Conservation (phyloP, 2,329 filamentous ascomycete species). For the Thelonectria rubi region DNA sequence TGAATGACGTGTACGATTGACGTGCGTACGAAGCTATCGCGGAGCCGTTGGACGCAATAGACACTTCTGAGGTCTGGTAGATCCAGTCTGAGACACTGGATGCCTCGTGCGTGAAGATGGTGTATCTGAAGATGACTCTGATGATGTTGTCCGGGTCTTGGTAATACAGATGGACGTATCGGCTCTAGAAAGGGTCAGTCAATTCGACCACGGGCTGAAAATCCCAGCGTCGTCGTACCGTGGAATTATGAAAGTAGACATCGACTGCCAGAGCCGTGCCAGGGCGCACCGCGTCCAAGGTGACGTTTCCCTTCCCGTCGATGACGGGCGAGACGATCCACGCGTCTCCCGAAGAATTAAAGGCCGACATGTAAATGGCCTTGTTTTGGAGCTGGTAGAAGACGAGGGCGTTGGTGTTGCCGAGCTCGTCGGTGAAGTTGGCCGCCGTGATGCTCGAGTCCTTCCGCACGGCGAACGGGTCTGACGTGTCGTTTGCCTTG, state of each 20-base stretch:
- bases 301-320: slow-evolving; percentile 8
- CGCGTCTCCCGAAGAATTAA: slow-evolving; percentile 8
- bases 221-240: neutral
- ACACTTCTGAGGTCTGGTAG: neutral
- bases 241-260: slow-evolving; percentile 9
- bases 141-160: slow-evolving; percentile 13
- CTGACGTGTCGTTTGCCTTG: neutral
- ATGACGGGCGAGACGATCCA: slow-evolving; percentile 21
- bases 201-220: neutral
- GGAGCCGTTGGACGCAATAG: neutral
- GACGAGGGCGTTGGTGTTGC: slow-evolving; percentile 7
- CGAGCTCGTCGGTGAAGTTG: slow-evolving; percentile 21
- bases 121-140: slow-evolving; percentile 5
- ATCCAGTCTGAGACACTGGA: slow-evolving; percentile 6
- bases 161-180: slow-evolving; percentile 11
- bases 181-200: slow-evolving; percentile 2
- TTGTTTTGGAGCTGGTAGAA: slow-evolving; percentile 12
- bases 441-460: slow-evolving; percentile 18
- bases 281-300: slow-evolving; percentile 8
- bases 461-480: neutral
- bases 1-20: neutral
- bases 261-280: slow-evolving; percentile 13
- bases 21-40: slow-evolving; percentile 8
- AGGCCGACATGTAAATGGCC: slow-evolving; percentile 20
- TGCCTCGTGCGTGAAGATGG: neutral